Base-by-base conservation (phyloP, 2,329 filamentous ascomycete genomes). In the Scleromitrula shiraiana region DNA sequence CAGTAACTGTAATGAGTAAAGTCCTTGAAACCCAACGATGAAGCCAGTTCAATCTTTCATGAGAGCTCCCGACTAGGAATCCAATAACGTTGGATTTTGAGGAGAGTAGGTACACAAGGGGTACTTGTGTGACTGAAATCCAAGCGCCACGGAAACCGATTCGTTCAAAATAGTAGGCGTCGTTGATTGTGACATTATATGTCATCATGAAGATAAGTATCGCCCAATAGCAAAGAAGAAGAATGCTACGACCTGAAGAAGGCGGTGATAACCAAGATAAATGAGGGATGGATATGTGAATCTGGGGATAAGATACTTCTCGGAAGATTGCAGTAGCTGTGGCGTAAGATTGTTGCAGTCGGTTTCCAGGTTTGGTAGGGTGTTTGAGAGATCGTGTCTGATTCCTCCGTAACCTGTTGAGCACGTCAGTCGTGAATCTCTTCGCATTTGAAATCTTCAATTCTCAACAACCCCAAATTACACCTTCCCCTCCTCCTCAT, bases 1-100 rank as follows among this genome's bases (percentile, higher is more conserved):
- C 72, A 1, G 81, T 80, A 2, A 77, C 78, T 0, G 80, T 85
- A 14, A 86, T 67, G 29, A 87, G 74, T 67, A 87, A 77, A 47
- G 80, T 83, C 50, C 83, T 74, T 3, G 78, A 80, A 8, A 82
- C 77, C 83, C 83, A 88, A 51, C 83, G 75, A 58, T 88, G 83
- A 44, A 86, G 65, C 83, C 83, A 87, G 62, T 85, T 86, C 50
- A 87, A 68, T 7, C 80, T 73, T 65, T 87, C 83, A 58, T 86
- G 79, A 51, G 80, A 80, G 8, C 75, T 72, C 9, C 82, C 83
- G 4, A 75, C 71, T 20, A 87, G 65, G 45, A 73, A 68, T 1
- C 77, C 80, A n/a, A 86, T 66, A 17, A 78, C 58, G 53, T 71
- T 80, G 52, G 73, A 70, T 59, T 82, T 81, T 53, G 75, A 75